Conservation (phyloP, 352 stramenopile genomes). For the Phytophthora fragariae region DNA sequence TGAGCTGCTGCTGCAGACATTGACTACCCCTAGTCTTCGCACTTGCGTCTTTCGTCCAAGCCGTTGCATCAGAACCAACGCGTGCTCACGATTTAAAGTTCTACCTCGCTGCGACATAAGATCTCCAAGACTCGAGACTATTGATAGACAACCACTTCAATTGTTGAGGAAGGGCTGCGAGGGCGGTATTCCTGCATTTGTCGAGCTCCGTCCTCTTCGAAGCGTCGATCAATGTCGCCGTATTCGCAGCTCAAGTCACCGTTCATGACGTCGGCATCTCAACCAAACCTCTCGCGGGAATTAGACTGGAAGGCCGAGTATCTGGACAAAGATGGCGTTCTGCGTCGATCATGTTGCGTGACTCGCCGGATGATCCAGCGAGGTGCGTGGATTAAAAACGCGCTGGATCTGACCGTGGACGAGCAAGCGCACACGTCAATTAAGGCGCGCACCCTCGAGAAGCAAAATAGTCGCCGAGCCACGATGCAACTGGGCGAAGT, state of each 20-base stretch:
- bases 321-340: constrained; percentile 52
- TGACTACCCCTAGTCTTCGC: too few species aligned
- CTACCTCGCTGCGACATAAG: constrained; percentile 6
- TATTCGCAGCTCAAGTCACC: constrained; percentile 37
- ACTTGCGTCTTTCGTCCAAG: background rate
- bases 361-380: constrained; percentile 45
- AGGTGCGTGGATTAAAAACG: constrained; percentile 48
- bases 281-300: constrained; percentile 16
- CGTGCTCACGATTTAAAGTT: background rate
- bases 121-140: constrained; percentile 14
- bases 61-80: constrained; percentile 15
- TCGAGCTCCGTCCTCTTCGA: background rate
- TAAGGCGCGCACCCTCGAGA: constrained; percentile 4
- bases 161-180: background rate
- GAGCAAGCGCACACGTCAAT: constrained; percentile 43
- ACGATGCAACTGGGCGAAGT: constrained; percentile 19
- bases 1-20: too few species aligned
- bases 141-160: constrained; percentile 20
- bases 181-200: constrained; percentile 17
- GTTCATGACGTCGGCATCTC: constrained; percentile 2
- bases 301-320: constrained; percentile 51
- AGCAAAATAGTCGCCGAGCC: constrained; percentile 1
- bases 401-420: constrained; percentile 21
- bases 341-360: constrained; percentile 44
- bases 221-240: constrained; percentile 11